Base-by-base conservation (phyloP, 768 basidiomycete species). In the Sporobolomyces pararoseus region DNA sequence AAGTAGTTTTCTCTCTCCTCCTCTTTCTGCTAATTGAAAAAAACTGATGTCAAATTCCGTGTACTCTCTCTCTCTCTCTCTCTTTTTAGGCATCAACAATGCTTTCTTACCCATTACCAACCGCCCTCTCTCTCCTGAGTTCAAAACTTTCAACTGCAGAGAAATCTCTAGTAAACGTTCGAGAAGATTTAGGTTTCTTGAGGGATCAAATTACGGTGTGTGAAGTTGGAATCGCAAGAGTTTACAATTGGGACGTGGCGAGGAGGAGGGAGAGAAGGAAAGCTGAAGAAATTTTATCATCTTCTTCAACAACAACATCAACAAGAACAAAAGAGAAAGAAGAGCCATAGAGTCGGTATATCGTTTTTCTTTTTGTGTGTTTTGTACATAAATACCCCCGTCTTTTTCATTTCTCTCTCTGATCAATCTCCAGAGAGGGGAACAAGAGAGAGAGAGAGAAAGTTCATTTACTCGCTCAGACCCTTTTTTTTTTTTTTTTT, bases 181-280 rank as follows among this genome's bases (percentile, higher is more conserved):
- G 88, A 50, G 91, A 94, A 76, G 96, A 98, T 78, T 82, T 96
- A 27, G 92, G 93, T 77, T 99, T 90, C 78, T 80, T 98, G 68
- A 83, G 91, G 60, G 96, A 98, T 77, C 96, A 99, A 79, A 83
- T 93, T 61, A 98, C 96, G 7, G 86, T 96, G 14, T 96, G 97
- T 90, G 94, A 99, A 78, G 86, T 86, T 47, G 98, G 98, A 78
- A 93, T 90, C 17, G 95, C 95, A 7, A 83, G 95, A 44, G 88
- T 95, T 61, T 97, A 95, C 78, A 99, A 98, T 78, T 94, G 89
- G 89, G 92, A 95, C 78, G 91, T 95, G 34, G 91, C 90, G 78
- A 81, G 87, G 73, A 82, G 91, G 78, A 81, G 90, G 78, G 87
- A 87, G 54, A 21, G 51, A 46, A 23, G 58, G 21, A 64, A 68